Conservation (phyloP, 179 eudicot genomes). For the Silene vulgaris region DNA sequence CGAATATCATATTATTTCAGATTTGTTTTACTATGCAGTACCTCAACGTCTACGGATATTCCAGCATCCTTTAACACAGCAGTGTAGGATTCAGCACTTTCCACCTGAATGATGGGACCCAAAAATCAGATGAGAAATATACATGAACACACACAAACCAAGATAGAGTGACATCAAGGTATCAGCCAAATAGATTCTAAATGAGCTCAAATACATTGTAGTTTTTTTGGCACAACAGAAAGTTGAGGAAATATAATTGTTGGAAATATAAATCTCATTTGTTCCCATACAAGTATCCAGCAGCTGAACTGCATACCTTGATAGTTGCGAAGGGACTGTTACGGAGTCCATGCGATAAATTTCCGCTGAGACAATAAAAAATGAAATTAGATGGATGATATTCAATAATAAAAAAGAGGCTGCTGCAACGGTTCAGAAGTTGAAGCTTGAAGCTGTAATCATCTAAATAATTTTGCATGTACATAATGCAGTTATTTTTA, state of each 20-base stretch:
- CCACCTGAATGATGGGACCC: slow-evolving; percentile 41
- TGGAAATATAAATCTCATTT: background rate
- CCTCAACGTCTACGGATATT: slow-evolving; percentile 68
- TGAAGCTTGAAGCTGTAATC: background rate
- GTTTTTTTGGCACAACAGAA: background rate
- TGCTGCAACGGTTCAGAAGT: background rate
- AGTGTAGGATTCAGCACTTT: slow-evolving; percentile 73
- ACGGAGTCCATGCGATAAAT: slow-evolving; percentile 77
- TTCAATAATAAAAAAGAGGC: background rate
- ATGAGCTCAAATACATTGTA: background rate
- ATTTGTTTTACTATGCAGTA: slow-evolving; percentile 23
- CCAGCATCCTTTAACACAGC: slow-evolving; percentile 63
- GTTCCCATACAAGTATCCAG: slow-evolving; percentile 2
- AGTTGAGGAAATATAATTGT: background rate
- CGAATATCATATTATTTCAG: background rate
- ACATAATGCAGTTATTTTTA: background rate
- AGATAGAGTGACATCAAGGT: background rate
- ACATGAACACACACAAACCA: background rate
- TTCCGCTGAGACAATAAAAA: slow-evolving; percentile 49
- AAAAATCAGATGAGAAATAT: background rate
- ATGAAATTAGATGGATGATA: slow-evolving; percentile 5
- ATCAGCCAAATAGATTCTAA: background rate
- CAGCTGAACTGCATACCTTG: slow-evolving; percentile 42
- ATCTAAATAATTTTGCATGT: background rate
- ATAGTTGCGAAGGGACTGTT: slow-evolving; percentile 72